Base-by-base conservation (phyloP, 257 asterid genomes). In the Catharanthus roseus region DNA sequence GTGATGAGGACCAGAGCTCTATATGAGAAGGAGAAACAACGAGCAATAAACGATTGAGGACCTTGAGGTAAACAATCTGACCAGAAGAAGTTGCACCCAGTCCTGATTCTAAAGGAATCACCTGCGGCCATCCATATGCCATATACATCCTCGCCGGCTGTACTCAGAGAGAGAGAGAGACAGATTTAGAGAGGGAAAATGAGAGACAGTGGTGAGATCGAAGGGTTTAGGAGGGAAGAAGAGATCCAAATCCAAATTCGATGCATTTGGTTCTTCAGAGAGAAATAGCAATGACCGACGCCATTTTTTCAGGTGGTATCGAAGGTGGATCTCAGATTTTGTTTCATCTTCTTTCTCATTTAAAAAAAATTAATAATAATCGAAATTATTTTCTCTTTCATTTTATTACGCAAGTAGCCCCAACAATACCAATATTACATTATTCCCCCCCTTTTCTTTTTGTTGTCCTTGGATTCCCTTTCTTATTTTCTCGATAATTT, bases 51-150 rank as follows among this genome's bases (percentile, higher is more conserved):
- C 98, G 87, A 79, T 91, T 90, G 26, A 80, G 82, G 49, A 91
- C 85, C 78, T 91, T 91, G 78, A 95, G 88, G 77, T 89, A 90
- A 10, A 90, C 86, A 89, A 91, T 95, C 78, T 80, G 89, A 79
- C 85, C 86, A 15, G 86, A 73, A 66, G 93, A 83, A 57, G 95
- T 84, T 39, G 93, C 82, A 72, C 84, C 77, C 42, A 77, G 56
- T 2, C 92, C 87, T 31, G 77, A 83, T 81, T 91, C 93, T 67
- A 91, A 77, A 29, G 99, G 99, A 82, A 95, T 91, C 75, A 91
- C 98, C 93, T 91, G 99, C 74, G 99, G 98, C 98, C 99, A 95
- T 85, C 99, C 99, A 75, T 95, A 95, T 53, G 99, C 96, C 98
- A 95, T 91, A 84, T 95, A 95, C 99, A 95, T 92, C 85, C 87